These are phyloP conservation scores for Talinum fruticosum DNA, from an alignment of 148 eudicot genomes.

Conservation along the genomic window DNA sequence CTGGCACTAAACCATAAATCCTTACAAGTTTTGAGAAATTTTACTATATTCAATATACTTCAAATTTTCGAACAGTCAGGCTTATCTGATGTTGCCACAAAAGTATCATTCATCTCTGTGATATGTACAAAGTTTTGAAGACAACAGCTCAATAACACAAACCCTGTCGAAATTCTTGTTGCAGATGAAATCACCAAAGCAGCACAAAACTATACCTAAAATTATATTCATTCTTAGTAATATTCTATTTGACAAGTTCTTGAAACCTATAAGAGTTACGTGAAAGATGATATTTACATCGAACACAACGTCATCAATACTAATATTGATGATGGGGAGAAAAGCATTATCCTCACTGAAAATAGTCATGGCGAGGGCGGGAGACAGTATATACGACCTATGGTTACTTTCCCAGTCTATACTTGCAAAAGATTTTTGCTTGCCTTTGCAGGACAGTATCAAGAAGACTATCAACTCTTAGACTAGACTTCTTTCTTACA, in stretches of 20 bases:
- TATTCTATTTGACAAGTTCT: no score
- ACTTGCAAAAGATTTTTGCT: not conserved
- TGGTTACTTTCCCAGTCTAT: not conserved
- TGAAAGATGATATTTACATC: not conserved
- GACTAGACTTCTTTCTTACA: not conserved
- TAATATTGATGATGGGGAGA: no score
- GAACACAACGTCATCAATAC: not conserved
- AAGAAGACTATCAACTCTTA: not conserved
- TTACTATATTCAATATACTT: not conserved
- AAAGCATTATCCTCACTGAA: not conserved
- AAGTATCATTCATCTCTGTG: not conserved
- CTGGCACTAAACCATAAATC: not conserved
- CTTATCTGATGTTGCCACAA: not conserved
- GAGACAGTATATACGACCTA: not conserved
- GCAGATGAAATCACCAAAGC: not conserved
- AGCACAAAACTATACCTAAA: not conserved
- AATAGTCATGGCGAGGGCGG: not conserved
- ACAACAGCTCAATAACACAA: not conserved
- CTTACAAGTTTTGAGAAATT: not conserved
- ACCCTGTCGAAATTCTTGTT: not conserved
- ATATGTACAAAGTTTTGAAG: not conserved
- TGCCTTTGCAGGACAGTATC: not conserved
- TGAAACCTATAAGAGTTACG: not conserved
- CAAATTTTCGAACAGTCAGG: not conserved
- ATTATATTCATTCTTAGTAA: not conserved